Evolutionary conservation across 495 filamentous ascomycete species (phyloP), one percentile per base, ranked within the genome.

Genomic region (Neohortaea acidophila): DNA sequence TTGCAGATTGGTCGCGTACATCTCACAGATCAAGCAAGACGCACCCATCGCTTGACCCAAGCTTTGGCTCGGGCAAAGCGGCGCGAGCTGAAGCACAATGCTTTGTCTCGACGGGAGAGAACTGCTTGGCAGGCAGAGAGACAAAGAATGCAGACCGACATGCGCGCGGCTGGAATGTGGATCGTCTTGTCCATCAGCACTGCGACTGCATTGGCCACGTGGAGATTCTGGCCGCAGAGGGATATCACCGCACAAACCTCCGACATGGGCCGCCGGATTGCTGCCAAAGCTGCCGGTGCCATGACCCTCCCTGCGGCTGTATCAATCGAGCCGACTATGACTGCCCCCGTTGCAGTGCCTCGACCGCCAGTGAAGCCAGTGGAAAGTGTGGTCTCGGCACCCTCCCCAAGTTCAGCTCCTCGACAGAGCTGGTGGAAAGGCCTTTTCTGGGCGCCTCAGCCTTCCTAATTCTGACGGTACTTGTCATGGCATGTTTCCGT

Each of bases 391-490:
- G n/a, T 32, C n/a, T 12, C 18, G 10, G 24, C 9, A 4, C 14
- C 22, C 19, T 12, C 38, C 2, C 3, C 39, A 2, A 14, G 30
- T 15, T 8, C 31, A 15, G 12, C 17, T 20, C 14, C 23, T 19
- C 21, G 26, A 25, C 4, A 24, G 35, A 6, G n/a, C 20, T 39
- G 36, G 36, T 45, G 36, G 36, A 23, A 39, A 23, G 27, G 36
- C 18, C 36, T 45, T 12, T 45, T 45, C 36, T 45, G 43, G 43
- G n/a, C n/a, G n/a, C n/a, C n/a, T n/a, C n/a, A n/a, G n/a, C n/a
- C n/a, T n/a, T n/a, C n/a, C n/a, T n/a, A n/a, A n/a, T n/a, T n/a
- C n/a, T n/a, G n/a, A n/a, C n/a, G n/a, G n/a, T n/a, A n/a, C n/a
- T n/a, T n/a, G n/a, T n/a, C n/a, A n/a, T n/a, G n/a, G n/a, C n/a